Percentiles rank a stretch among this genome's conserved stretches.
Evolutionary conservation across 768 basidiomycete species (phyloP).

Genomic region (Roridomyces roridus): DNA sequence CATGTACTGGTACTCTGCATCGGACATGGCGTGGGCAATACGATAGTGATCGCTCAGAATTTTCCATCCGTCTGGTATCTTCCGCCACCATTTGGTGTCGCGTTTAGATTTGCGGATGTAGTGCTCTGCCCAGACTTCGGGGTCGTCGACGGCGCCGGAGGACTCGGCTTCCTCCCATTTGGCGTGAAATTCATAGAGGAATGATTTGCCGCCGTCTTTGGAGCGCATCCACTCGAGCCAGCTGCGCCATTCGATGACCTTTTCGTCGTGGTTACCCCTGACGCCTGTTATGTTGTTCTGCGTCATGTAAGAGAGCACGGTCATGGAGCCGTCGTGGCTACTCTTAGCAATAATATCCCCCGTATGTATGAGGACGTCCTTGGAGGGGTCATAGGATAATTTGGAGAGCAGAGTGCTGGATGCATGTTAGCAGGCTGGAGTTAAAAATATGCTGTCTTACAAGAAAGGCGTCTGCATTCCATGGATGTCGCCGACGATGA

Average conservation of each 20-base stretch:
- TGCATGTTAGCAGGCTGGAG: background rate
- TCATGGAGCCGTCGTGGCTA: conserved; percentile 60
- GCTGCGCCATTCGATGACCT: conserved; percentile 84
- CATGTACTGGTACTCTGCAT: conserved; percentile 73
- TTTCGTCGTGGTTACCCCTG: conserved; percentile 94
- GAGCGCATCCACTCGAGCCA: conserved; percentile 84
- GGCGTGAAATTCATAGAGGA: conserved; percentile 59
- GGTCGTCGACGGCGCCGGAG: conserved; percentile 35
- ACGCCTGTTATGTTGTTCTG: conserved; percentile 74
- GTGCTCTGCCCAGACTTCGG: conserved; percentile 47
- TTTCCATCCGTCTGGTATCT: conserved; percentile 72
- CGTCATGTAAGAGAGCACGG: conserved; percentile 70
- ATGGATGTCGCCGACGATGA: conserved; percentile 90
- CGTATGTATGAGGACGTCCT: conserved; percentile 78
- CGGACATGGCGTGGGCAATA: conserved; percentile 72
- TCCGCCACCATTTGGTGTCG: conserved; percentile 49
- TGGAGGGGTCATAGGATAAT: conserved; percentile 60
- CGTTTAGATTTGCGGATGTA: conserved; percentile 30
- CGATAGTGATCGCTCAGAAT: conserved; percentile 80
- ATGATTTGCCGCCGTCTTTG: conserved; percentile 52
- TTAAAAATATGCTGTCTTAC: conserved; percentile 45
- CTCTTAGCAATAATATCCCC: conserved; percentile 87
- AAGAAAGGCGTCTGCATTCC: conserved; percentile 74
- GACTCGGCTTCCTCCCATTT: conserved; percentile 45
- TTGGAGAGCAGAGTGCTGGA: conserved; percentile 66